A percentile compares a stretch with the other conserved stretches of the same genome.
These are phyloP conservation scores for Dactylonectria estremocensis DNA, from an alignment of 2,329 filamentous ascomycete genomes.

Conservation along the genomic window DNA sequence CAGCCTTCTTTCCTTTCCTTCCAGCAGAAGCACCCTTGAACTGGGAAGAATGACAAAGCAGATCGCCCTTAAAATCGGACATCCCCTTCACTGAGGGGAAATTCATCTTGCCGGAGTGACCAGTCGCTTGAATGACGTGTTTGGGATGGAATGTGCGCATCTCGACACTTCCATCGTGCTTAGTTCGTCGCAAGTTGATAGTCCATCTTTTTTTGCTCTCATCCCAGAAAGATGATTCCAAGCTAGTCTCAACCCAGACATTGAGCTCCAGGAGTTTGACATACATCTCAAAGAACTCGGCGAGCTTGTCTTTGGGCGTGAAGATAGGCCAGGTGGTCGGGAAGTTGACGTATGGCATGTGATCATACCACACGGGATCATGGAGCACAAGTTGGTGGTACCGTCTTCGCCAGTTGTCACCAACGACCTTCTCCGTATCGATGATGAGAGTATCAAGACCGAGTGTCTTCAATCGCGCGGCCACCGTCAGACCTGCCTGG, in stretches of 20 bases:
- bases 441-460: conserved; percentile 70
- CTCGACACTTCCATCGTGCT: conserved; percentile 63
- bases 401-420: conserved; percentile 75
- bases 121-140: too few species aligned
- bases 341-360: conserved; percentile 76
- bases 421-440: conserved; percentile 69
- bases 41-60: too few species aligned
- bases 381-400: conserved; percentile 78
- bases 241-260: conserved; percentile 71
- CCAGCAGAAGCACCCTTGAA: too few species aligned
- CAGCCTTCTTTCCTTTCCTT: conserved; percentile 70
- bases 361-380: conserved; percentile 74
- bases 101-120: too few species aligned
- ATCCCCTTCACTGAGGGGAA: too few species aligned
- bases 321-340: conserved; percentile 77
- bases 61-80: too few species aligned
- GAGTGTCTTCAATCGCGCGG: conserved; percentile 72
- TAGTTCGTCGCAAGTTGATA: conserved; percentile 65
- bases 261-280: conserved; percentile 76
- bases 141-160: conserved; percentile 56
- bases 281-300: conserved; percentile 78
- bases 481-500: conserved; percentile 71
- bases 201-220: conserved; percentile 68
- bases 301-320: conserved; percentile 80
- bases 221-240: conserved; percentile 65